Evolutionary conservation across 768 basidiomycete genomes (phyloP), one percentile per base, ranked within the genome.

Genomic region (Kwoniella newhampshirensis): DNA sequence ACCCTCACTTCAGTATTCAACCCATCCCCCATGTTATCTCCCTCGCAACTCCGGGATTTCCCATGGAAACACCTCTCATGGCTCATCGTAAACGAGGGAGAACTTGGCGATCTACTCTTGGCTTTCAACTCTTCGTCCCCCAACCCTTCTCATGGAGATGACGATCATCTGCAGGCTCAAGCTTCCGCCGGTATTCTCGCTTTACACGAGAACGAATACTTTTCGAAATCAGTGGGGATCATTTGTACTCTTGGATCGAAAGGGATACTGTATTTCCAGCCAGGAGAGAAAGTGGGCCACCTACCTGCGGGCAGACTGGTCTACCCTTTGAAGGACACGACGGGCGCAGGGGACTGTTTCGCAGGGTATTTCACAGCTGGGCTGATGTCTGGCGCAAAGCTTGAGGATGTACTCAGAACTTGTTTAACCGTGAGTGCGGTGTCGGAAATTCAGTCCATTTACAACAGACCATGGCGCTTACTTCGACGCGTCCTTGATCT

Each of bases 1-100:
- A 55, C 62, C 3, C 20, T 77, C 3, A 67, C 51, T 7, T 75
- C 76, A n/a, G 54, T 80, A 21, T 77, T 77, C 64, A 80, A 80
- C 58, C 79, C 79, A 0, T 74, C 72, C 1, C 79, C 79, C n/a
- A 79, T 80, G 77, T 73, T 73, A 1, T 51, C 71, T 1, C 26
- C 48, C 0, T 52, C 44, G 4, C 59, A 77, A 37, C 68, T 79
- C n/a, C 51, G 58, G 1, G 37, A 54, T 1, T 77, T 80, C 59
- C 72, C 71, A 2, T 79, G 79, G 78, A 27, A 54, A 0, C 7
- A 47, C 8, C 53, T 80, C 0, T 63, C 69, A 2, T 79, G 78
- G 78, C 53, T 80, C 13, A 61, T 79, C 13, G 73, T 80, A 15
- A 80, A 80, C 48, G 74, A 79, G 44, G 78, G 77, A 0, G 79